Evolutionary conservation across 208 protist genomes (phyloP), one percentile per base, ranked within the genome.

Genomic region (Willaertia magna): DNA sequence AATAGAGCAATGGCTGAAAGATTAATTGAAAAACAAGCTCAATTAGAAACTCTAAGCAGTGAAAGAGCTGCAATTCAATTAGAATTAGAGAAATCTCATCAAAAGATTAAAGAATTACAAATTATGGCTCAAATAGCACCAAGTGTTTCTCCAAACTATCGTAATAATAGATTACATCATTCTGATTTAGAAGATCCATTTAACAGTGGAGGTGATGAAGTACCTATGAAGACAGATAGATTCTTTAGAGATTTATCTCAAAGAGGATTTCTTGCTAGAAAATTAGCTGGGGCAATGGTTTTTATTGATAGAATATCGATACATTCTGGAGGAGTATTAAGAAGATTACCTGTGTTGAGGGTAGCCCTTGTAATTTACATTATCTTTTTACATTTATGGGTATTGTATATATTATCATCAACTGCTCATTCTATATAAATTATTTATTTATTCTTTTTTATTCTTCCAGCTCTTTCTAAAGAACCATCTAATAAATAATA

Each of bases 21-120:
- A 55, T 26, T 83, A 12, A 83, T 83, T 26, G 78, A 83, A 26
- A 83, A 83, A 83, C 78, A 83, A 42, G 39, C 78, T 16, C 78
- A 83, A 22, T 30, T 83, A 4, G 78, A 83, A 55, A 83, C 78
- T 26, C 39, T 83, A 52, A 83, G 55, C 18, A 43, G n/a, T 43
- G 78, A 83, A 52, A 83, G 55, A 55, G 43, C 78, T 26, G 78
- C 78, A 47, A 30, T 83, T 4, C 30, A 39, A 3, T n/a, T 83
- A 4, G 46, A 49, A 16, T 55, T 83, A 20, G 78, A 83, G 39
- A 83, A 83, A 52, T 18, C 6, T 26, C 40, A 83, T 1, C 46
- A 49, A 22, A 83, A 42, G 22, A 55, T 83, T 4, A 83, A 55
- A n/a, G 78, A 83, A 55, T 4, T 83, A 2, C 34, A 83, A 55